These are phyloP conservation scores for Fusarium tuaranense DNA, from an alignment of 2,329 filamentous ascomycete species.

Conservation along the genomic window DNA sequence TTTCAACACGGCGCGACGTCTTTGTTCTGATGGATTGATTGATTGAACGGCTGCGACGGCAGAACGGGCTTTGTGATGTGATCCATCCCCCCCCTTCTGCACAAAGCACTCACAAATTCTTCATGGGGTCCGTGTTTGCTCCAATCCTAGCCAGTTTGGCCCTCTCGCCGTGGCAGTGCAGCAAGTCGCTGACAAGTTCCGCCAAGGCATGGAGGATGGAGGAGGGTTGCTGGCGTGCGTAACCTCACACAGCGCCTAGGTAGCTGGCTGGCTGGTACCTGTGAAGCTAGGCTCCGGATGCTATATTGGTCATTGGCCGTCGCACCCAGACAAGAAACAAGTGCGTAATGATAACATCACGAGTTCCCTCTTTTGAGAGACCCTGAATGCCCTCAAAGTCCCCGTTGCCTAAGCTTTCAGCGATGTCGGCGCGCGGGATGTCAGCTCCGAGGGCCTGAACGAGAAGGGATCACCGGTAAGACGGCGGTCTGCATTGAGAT, in stretches of 20 bases:
- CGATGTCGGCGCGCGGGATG: background rate
- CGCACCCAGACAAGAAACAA: constrained; percentile 10
- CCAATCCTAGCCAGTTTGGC: background rate
- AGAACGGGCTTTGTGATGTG: constrained; percentile 14
- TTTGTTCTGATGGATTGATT: constrained; percentile 3
- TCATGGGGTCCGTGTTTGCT: constrained; percentile 23
- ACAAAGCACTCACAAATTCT: background rate
- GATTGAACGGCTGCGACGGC: constrained; percentile 25
- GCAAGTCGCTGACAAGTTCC: constrained; percentile 23
- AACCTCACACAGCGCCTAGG: constrained; percentile 29
- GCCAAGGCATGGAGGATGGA: constrained; percentile 7
- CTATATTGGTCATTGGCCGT: constrained; percentile 9
- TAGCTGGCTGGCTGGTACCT: constrained; percentile 3
- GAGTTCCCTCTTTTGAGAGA: constrained; percentile 1
- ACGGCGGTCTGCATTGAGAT: background rate
- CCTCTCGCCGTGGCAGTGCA: constrained; percentile 6
- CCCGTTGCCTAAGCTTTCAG: background rate
- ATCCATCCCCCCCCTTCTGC: constrained; percentile 20
- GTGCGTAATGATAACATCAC: constrained; percentile 33
- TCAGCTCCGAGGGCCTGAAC: background rate
- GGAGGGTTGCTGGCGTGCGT: constrained; percentile 7
- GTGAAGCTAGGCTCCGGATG: constrained; percentile 7
- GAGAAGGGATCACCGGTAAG: background rate
- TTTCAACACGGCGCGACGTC: constrained; percentile 10
- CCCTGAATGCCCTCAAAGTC: constrained; percentile 16